Conservation (phyloP, 2,329 filamentous ascomycete species). For the Penicillium freii region DNA sequence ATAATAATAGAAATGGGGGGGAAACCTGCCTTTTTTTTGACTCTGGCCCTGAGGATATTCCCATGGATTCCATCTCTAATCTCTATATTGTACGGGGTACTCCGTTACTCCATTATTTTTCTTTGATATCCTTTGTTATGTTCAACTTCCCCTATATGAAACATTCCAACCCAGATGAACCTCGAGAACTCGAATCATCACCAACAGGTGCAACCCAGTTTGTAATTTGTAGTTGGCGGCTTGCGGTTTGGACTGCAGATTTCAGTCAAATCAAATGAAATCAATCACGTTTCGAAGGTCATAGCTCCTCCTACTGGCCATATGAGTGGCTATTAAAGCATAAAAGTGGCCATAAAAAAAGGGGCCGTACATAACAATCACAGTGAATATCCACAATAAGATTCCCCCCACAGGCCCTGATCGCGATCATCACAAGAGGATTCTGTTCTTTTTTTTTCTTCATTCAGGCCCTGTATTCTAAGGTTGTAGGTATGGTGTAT, state of each 20-base stretch:
- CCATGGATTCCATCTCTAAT: not conserved
- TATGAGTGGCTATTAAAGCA: not conserved
- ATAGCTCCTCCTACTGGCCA: conserved; percentile 8
- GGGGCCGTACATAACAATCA: conserved; percentile 4
- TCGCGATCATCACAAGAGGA: conserved; percentile 5
- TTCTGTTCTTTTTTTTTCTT: not conserved
- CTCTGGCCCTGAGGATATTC: not conserved
- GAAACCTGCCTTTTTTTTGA: not conserved
- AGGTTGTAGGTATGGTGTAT: not conserved
- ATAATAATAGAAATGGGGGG: not conserved
- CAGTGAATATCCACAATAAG: conserved; percentile 3
- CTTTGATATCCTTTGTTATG: not conserved
- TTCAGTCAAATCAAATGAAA: conserved; percentile 3
- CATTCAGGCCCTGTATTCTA: conserved; percentile 2
- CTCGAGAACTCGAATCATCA: not conserved
- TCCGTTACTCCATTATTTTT: not conserved
- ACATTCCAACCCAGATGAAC: not conserved
- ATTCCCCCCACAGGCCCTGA: conserved; percentile 9
- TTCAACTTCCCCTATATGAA: not conserved
- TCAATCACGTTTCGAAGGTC: conserved; percentile 8
- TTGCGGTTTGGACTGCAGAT: not conserved
- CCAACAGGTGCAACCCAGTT: not conserved
- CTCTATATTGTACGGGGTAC: not conserved
- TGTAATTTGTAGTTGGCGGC: not conserved
- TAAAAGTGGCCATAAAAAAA: conserved; percentile 6